phyloP scores from a whole-genome alignment of 768 basidiomycete species.

The Termitomyces sp. region DNA sequence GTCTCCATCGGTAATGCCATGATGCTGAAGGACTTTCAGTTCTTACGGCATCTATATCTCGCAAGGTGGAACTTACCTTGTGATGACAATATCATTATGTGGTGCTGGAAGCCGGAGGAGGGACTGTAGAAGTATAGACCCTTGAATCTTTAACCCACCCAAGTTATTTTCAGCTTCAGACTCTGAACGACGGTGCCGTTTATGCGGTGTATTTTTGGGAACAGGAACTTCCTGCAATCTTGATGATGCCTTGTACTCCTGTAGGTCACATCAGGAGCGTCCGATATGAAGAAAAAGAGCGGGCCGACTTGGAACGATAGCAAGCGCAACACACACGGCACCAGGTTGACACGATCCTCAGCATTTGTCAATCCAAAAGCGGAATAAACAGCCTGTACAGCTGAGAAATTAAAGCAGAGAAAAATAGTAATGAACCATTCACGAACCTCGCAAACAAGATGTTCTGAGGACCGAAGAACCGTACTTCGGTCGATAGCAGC shows the following conservation, averaged over 20 bases:
- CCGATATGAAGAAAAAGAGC: background rate
- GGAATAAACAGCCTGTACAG: constrained; percentile 47
- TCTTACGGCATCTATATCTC: background rate
- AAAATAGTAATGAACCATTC: background rate
- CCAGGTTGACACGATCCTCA: constrained; percentile 47
- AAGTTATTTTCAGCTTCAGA: constrained; percentile 21
- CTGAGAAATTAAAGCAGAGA: constrained; percentile 3
- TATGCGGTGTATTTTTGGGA: background rate
- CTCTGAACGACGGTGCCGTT: constrained; percentile 13
- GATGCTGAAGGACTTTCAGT: constrained; percentile 37
- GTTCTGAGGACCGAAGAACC: constrained; percentile 38
- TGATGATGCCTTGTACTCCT: constrained; percentile 18
- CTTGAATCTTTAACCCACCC: constrained; percentile 71
- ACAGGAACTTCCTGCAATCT: background rate
- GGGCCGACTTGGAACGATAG: constrained; percentile 40
- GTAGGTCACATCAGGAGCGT: background rate
- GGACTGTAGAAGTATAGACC: constrained; percentile 80
- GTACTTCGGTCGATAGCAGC: constrained; percentile 68
- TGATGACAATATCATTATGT: constrained; percentile 60
- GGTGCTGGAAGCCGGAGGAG: constrained; percentile 65
- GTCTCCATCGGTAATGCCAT: constrained; percentile 50
- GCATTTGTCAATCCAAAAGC: constrained; percentile 50
- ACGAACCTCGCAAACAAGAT: constrained; percentile 53
- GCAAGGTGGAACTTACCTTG: constrained; percentile 45
- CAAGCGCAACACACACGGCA: constrained; percentile 63